Evolutionary conservation across 441 rosid species (phyloP).

Genomic region (Breynia disticha): DNA sequence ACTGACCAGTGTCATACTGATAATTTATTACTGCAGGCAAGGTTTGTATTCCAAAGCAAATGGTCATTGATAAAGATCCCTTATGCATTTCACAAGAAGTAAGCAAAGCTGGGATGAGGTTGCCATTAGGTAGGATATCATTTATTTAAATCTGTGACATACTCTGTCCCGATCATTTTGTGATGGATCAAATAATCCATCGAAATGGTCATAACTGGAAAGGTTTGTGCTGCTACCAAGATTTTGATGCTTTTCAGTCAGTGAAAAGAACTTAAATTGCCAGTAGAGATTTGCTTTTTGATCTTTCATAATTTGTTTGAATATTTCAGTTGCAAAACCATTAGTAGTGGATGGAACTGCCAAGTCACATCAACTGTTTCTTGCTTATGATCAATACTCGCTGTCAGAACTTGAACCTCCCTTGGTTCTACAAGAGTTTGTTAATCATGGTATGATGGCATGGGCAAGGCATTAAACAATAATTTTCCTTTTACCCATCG

Average conservation of each 20-base stretch:
- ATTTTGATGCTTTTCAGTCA: background rate
- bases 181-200: too few species aligned
- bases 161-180: background rate
- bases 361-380: conserved; percentile 66
- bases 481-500: conserved; percentile 3
- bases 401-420: conserved; percentile 82
- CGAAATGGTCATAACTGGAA: too few species aligned
- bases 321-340: conserved; percentile 68
- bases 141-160: background rate
- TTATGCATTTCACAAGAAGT: conserved; percentile 55
- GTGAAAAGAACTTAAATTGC: too few species aligned
- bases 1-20: background rate
- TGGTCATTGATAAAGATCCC: conserved; percentile 58
- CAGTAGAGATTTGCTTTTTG: too few species aligned
- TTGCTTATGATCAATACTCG: conserved; percentile 59
- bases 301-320: conserved; percentile 1
- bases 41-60: conserved; percentile 67
- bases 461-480: background rate
- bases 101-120: conserved; percentile 58
- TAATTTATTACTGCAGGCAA: conserved; percentile 41
- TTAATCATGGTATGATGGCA: conserved; percentile 56
- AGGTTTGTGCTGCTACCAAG: background rate
- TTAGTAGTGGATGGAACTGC: conserved; percentile 84
- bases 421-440: conserved; percentile 81
- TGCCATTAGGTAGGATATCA: conserved; percentile 62